Evolutionary conservation across 257 asterid genomes (phyloP), one percentile per base, ranked within the genome.

Genomic region (Euphrasia confusa): DNA sequence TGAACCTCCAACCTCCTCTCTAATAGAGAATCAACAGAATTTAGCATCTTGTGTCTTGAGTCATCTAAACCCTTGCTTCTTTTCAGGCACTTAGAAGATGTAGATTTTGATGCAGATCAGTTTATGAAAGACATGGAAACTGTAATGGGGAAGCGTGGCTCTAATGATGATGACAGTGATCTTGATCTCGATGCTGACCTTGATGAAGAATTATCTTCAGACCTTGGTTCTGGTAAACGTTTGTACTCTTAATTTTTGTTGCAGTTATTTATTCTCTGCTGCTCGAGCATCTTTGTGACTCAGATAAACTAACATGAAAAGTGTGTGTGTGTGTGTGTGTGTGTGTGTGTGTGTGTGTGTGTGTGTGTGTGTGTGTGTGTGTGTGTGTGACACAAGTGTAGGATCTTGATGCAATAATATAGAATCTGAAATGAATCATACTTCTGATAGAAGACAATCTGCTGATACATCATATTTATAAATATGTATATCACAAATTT

Each of bases 121-220:
- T 92, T 92, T 75, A 84, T 89, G 96, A 79, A 81, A 78, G 94
- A 84, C 69, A 77, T 92, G 81, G 95, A 89, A 70, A 79, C 80
- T n/a, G 81, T 71, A 32, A 70, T 85, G 90, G 79, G 76, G 50
- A 72, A 15, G 48, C 83, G 64, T 53, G 83, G 78, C 59, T 71
- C 80, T 67, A 74, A 76, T 65, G 83, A 75, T 54, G 63, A 27
- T 56, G 81, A 70, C 53, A 74, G 79, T 62, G 89, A 81, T 69
- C 60, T 27, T 72, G 90, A 82, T 68, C 56, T 26, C 24, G 24
- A 21, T 21, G 24, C 24, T 74, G 89, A 83, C 68, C 71, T 69
- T 58, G 96, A 80, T 60, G 90, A 78, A 48, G 96, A 72, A 45
- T 79, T 78, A 61, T 81, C 86, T 32, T 88, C 85, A 0, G 99